Base-by-base conservation (phyloP, 371 early-diverging fungal species). In the Cokeromyces recurvatus region DNA sequence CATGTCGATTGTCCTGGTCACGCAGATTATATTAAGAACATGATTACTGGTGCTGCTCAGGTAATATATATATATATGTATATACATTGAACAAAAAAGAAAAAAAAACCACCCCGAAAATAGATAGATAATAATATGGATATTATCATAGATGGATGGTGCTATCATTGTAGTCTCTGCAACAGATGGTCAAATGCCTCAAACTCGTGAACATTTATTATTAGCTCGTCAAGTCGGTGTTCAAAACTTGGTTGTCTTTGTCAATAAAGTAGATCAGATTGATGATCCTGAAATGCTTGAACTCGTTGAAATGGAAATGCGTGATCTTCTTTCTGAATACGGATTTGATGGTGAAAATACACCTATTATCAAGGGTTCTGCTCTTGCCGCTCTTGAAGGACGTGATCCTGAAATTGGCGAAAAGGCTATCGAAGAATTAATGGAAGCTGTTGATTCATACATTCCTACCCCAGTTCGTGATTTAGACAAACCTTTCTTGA, bases 1-100 rank as follows among this genome's bases (percentile, higher is more conserved):
- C 94, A 94, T 74, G 90, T 98, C n/a, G 99, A 99, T 76, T 98
- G 99, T 76, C 99, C 99, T 42, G 99, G 99, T 38, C 99, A 99
- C 87, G 93, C 94, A 55, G 99, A 98, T 86, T 99, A 97, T 78
- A 93, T 99, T 69, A 99, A 99, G 86, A 99, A 99, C 86, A 98
- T n/a, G n/a, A n/a, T n/a, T n/a, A n/a, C n/a, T n/a, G n/a, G n/a
- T n/a, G n/a, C n/a, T n/a, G n/a, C n/a, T n/a, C n/a, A n/a, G n/a
- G n/a, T n/a, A n/a, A n/a, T n/a, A n/a, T n/a, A n/a, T n/a, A n/a
- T n/a, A n/a, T n/a, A n/a, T n/a, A n/a, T n/a, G n/a, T n/a, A n/a
- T n/a, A n/a, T n/a, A n/a, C n/a, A n/a, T n/a, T n/a, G 10, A 4
- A 25, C 34, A 6, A 41, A 77, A 76, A 56, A 67, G 20, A 14